A percentile compares a stretch with the other conserved stretches of the same genome.
Conservation (phyloP, 2,329 filamentous ascomycete species). For the Botrytis paeoniae region DNA sequence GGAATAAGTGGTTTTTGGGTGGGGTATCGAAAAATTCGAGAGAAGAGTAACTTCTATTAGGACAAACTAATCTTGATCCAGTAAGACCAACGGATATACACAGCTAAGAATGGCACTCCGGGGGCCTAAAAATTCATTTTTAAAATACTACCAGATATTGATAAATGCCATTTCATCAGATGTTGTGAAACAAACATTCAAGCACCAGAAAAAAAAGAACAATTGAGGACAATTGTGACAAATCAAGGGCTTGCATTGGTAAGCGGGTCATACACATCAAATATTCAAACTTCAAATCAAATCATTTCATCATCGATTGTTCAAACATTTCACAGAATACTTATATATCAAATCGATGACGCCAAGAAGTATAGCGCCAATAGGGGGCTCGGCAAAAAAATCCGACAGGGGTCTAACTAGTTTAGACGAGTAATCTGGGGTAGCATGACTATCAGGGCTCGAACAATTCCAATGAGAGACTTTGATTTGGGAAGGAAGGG, state of each 20-base stretch:
- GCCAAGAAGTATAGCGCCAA: background rate
- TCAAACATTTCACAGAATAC: background rate
- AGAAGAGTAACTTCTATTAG: background rate
- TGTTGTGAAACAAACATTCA: no score
- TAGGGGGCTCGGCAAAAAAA: background rate
- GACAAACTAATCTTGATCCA: background rate
- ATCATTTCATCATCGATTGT: background rate
- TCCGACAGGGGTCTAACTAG: background rate
- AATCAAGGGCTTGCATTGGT: background rate
- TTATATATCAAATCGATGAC: background rate
- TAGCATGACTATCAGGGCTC: background rate
- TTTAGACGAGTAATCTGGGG: background rate
- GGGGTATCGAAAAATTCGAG: no score
- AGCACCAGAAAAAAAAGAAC: background rate
- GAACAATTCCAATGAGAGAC: background rate
- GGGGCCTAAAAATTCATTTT: rapidly evolving
- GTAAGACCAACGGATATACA: background rate
- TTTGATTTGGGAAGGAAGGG: background rate
- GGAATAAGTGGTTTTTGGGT: background rate
- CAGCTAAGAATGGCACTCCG: background rate
- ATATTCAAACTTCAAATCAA: no score
- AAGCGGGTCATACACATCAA: no score
- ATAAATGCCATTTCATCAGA: background rate
- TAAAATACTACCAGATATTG: background rate
- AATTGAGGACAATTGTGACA: background rate